These are phyloP conservation scores for Kockovaella imperatae DNA, from an alignment of 768 basidiomycete genomes.

Conservation along the genomic window DNA sequence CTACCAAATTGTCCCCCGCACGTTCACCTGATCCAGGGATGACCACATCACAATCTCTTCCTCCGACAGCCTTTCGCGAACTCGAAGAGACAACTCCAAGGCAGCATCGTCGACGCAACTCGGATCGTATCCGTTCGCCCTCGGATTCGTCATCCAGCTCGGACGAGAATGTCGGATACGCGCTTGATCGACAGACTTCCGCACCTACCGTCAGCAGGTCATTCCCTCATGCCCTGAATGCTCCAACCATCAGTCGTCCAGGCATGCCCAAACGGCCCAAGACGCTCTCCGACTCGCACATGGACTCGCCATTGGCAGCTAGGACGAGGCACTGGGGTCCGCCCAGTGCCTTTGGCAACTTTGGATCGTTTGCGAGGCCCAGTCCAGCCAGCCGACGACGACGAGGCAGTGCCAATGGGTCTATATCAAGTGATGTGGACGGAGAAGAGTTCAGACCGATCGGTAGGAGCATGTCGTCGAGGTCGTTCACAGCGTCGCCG, in stretches of 20 bases:
- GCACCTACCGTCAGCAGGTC: slow-evolving; percentile 13
- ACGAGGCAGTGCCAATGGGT: slow-evolving; percentile 15
- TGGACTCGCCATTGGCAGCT: slow-evolving; percentile 20
- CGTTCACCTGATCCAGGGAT: slow-evolving; percentile 10
- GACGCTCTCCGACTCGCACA: slow-evolving; percentile 15
- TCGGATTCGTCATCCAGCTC: slow-evolving; percentile 23
- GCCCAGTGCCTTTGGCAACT: slow-evolving; percentile 21
- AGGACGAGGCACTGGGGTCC: slow-evolving; percentile 17
- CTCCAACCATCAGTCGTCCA: slow-evolving; percentile 9
- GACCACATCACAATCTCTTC: slow-evolving; percentile 24
- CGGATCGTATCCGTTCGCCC: slow-evolving; percentile 25
- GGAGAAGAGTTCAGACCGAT: neutral
- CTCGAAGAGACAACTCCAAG: slow-evolving; percentile 13
- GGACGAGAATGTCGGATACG: slow-evolving; percentile 16
- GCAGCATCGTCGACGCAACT: slow-evolving; percentile 16
- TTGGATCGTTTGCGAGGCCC: slow-evolving; percentile 26
- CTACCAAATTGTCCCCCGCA: slow-evolving; percentile 5
- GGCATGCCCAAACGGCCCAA: slow-evolving; percentile 13
- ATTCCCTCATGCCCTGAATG: slow-evolving; percentile 12
- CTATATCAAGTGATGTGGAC: slow-evolving; percentile 10
- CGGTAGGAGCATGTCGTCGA: neutral
- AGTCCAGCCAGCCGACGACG: slow-evolving; percentile 29
- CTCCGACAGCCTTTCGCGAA: slow-evolving; percentile 21
- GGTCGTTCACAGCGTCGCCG: slow-evolving; percentile 5
- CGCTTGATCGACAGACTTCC: slow-evolving; percentile 9